These are phyloP conservation scores for Naganishia sp. DNA, from an alignment of 1,284 basidiomycete species.

Conservation along the genomic window DNA sequence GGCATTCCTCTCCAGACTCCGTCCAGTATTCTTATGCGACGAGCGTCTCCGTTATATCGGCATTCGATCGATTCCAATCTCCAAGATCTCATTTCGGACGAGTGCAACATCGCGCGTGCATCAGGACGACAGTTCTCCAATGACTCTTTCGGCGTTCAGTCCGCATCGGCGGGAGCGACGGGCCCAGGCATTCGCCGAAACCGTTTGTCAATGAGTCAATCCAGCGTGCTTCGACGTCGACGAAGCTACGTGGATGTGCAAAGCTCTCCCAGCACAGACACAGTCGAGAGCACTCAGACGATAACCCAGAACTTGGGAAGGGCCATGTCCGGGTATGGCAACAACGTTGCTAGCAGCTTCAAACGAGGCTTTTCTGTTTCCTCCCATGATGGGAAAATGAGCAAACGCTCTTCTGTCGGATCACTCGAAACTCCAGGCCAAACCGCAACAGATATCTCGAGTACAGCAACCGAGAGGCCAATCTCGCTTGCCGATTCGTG, in stretches of 20 bases:
- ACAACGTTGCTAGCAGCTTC: conserved; percentile 30
- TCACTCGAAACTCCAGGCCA: background rate
- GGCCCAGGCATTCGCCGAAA: conserved; percentile 20
- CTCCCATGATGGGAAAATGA: conserved; percentile 24
- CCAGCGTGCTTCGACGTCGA: conserved; percentile 44
- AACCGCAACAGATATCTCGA: background rate
- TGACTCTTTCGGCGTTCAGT: conserved; percentile 37
- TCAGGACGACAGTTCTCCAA: conserved; percentile 43
- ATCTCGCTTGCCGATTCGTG: background rate
- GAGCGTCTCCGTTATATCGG: conserved; percentile 68
- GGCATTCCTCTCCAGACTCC: conserved; percentile 41
- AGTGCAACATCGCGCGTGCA: conserved; percentile 49
- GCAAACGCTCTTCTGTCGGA: conserved; percentile 10
- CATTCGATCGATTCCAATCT: conserved; percentile 55
- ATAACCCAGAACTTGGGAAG: conserved; percentile 7
- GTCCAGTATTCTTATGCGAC: conserved; percentile 66
- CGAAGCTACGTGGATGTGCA: conserved; percentile 36
- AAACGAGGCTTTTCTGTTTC: conserved; percentile 33
- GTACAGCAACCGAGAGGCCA: background rate
- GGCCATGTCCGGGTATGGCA: conserved; percentile 26
- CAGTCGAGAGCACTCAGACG: conserved; percentile 2
- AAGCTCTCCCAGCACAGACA: conserved; percentile 17
- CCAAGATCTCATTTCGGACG: conserved; percentile 53
- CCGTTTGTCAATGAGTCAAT: conserved; percentile 39
- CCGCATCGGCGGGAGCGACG: conserved; percentile 27